Evolutionary conservation across 768 basidiomycete genomes (phyloP).

Genomic region (Pisolithus microcarpus): DNA sequence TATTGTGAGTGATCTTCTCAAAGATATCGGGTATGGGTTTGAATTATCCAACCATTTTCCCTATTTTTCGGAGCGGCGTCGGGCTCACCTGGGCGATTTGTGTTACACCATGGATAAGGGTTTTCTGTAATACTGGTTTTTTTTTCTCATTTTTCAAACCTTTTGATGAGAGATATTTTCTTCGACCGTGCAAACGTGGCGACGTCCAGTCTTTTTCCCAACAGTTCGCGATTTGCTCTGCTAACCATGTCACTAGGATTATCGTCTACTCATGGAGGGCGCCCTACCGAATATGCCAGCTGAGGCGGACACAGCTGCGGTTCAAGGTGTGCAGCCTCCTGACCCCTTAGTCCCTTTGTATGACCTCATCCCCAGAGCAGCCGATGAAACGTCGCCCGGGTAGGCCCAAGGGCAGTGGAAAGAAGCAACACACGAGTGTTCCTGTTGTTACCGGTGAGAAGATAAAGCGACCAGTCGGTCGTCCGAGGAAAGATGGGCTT

Average conservation of each 20-base stretch:
- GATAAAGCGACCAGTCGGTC: constrained; percentile 70
- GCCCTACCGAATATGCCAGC: constrained; percentile 20
- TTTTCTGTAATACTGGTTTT: constrained; percentile 27
- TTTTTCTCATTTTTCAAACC: constrained; percentile 29
- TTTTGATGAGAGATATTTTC: constrained; percentile 23
- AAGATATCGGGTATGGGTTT: constrained; percentile 5
- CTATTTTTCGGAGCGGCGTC: constrained; percentile 5
- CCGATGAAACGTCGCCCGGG: constrained; percentile 64
- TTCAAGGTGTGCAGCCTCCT: constrained; percentile 14
- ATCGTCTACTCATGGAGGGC: constrained; percentile 17
- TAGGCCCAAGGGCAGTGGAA: constrained; percentile 73
- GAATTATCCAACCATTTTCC: constrained; percentile 11
- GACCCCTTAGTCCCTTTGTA: background rate
- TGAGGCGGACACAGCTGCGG: constrained; percentile 22
- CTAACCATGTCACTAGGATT: constrained; percentile 23
- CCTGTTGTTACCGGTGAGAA: constrained; percentile 40
- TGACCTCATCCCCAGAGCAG: constrained; percentile 12
- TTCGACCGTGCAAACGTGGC: constrained; percentile 4
- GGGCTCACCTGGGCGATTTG: background rate
- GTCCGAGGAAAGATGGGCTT: constrained; percentile 75
- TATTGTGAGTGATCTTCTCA: constrained; percentile 21
- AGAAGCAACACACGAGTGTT: constrained; percentile 46
- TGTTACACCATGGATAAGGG: constrained; percentile 13
- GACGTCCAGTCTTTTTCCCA: constrained; percentile 11
- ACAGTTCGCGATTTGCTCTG: background rate